Conservation (phyloP, 768 basidiomycete genomes). For the Tylopilus balloui region DNA sequence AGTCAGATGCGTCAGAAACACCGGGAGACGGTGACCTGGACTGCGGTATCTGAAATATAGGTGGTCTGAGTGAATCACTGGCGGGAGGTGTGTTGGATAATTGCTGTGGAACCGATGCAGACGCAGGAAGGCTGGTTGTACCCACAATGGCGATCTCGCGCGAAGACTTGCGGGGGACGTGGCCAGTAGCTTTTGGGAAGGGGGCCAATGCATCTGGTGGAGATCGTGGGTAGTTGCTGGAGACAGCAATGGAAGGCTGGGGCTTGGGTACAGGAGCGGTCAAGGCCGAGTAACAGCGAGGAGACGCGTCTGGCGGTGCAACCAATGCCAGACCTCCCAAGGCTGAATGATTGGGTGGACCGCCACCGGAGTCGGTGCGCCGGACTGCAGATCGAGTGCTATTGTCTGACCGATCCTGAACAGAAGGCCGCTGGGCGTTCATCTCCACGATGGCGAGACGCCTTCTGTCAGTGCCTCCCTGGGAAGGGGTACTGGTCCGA, state of each 20-base stretch:
- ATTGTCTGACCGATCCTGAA: slow-evolving; percentile 27
- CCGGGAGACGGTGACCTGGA: slow-evolving; percentile 32
- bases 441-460: slow-evolving; percentile 64
- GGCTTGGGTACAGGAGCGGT: slow-evolving; percentile 40
- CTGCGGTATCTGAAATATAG: slow-evolving; percentile 36
- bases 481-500: slow-evolving; percentile 51
- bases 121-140: slow-evolving; percentile 32
- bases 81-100: slow-evolving; percentile 27
- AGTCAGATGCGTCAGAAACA: slow-evolving; percentile 30
- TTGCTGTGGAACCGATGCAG: slow-evolving; percentile 26
- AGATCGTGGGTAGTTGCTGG: slow-evolving; percentile 40
- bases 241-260: slow-evolving; percentile 15
- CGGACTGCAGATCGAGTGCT: slow-evolving; percentile 7
- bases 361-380: slow-evolving; percentile 26
- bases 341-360: slow-evolving; percentile 30
- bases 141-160: slow-evolving; percentile 53
- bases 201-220: slow-evolving; percentile 42
- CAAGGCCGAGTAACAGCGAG: slow-evolving; percentile 47
- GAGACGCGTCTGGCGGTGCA: slow-evolving; percentile 66
- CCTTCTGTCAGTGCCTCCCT: slow-evolving; percentile 60
- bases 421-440: slow-evolving; percentile 34
- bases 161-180: slow-evolving; percentile 42
- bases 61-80: slow-evolving; percentile 34
- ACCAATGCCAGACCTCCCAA: slow-evolving; percentile 55
- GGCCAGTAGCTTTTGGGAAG: slow-evolving; percentile 31